Base-by-base conservation (phyloP, 2,329 filamentous ascomycete genomes). In the Hymenoscyphus scutula region DNA sequence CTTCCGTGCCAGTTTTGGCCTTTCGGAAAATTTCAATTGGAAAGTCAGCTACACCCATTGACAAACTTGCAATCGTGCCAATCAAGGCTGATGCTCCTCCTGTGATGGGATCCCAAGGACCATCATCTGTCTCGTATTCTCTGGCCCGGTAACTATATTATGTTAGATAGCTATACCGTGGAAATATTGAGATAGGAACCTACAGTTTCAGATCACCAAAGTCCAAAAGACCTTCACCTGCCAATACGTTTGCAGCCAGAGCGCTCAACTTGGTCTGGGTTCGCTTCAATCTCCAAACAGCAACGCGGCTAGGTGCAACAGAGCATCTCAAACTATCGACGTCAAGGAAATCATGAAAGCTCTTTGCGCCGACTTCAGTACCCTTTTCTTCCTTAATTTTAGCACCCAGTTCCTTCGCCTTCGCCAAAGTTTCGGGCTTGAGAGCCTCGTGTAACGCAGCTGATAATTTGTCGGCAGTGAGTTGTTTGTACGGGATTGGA, bases 11-110 rank as follows among this genome's bases (percentile, higher is more conserved):
- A 30, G 67, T 66, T 38, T 71, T 70, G 17, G 72, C 68, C 11
- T 61, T 66, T 61, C 79, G 82, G 74, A 86, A 84, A 5, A 87
- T 74, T 63, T 85, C 82, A 19, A 82, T 76, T 1, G 85, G 85
- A 68, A 88, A 83, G 71, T 96, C 92, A 0, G 90, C 90, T 48
- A 96, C 82, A 1, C 91, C 91, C 83, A 96, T 89, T 70, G 90
- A 85, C 62, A 97, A 88, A 45, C 84, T 89, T 29, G 89, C 87
- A 55, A 95, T 80, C n/a, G 93, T 94, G 5, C 90, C 89, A n/a
- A 96, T 79, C 0, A 97, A 77, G 0, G 92, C 91, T 53, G 86
- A 85, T 0, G 91, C 87, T 17, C 87, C 90, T 23, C 91, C 91
- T 15, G 89, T 87, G 27, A 96, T 84, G 0, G 92, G 91, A 67